Percentiles rank a stretch among this genome's conserved stretches.
phyloP scores from a whole-genome alignment of 441 rosid genomes.

The Theobroma grandiflorum region DNA sequence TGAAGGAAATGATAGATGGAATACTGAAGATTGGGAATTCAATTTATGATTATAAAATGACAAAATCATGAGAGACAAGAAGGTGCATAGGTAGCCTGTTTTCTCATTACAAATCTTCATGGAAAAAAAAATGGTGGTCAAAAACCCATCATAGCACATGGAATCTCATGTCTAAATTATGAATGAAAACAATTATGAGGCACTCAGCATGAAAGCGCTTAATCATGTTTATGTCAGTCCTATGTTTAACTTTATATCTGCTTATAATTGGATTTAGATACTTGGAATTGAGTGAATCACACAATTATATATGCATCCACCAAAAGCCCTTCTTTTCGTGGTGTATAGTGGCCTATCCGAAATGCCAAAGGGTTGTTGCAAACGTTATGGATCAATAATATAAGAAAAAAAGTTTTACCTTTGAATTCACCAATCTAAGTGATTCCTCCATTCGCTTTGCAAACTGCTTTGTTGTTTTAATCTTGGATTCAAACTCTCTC shows the following conservation, averaged over 20 bases:
- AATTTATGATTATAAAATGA: constrained; percentile 9
- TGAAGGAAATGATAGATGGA: not conserved
- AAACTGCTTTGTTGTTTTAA: not conserved
- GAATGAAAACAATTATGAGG: constrained; percentile 35
- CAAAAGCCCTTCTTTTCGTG: not conserved
- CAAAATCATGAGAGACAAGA: constrained; percentile 16
- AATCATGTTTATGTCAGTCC: constrained; percentile 35
- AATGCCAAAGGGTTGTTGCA: not conserved
- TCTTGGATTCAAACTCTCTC: too few species aligned
- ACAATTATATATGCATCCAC: constrained; percentile 2
- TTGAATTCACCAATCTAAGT: not conserved
- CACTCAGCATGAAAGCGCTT: constrained; percentile 32
- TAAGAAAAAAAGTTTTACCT: not conserved
- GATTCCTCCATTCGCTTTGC: not conserved
- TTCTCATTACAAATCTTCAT: not conserved
- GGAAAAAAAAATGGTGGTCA: constrained; percentile 32
- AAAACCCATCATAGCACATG: constrained; percentile 35
- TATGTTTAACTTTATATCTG: constrained; percentile 39
- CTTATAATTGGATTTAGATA: constrained; percentile 46
- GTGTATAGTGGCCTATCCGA: not conserved
- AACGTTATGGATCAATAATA: not conserved
- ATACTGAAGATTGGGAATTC: not conserved
- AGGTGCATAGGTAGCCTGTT: not conserved
- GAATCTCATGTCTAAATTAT: constrained; percentile 41
- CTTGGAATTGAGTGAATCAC: constrained; percentile 36